A percentile compares a stretch with the other conserved stretches of the same genome.
These are phyloP conservation scores for Podospora didyma DNA, from an alignment of 495 filamentous ascomycete species.

Conservation along the genomic window DNA sequence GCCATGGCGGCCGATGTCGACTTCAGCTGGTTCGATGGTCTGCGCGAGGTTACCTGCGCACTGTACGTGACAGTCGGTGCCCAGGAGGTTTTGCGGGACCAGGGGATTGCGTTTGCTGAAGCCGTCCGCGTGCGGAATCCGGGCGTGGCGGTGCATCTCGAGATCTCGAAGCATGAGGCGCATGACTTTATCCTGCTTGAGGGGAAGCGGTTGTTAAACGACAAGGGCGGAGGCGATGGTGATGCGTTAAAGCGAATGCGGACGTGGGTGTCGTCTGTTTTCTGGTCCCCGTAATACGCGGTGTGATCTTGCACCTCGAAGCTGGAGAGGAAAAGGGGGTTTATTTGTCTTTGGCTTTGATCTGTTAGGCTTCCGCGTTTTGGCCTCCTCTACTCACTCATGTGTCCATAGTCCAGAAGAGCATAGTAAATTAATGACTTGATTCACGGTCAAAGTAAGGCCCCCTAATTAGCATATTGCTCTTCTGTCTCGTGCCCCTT, in stretches of 20 bases:
- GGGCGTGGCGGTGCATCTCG: constrained; percentile 10
- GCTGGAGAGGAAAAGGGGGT: no score
- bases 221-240: constrained; percentile 5
- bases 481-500: no score
- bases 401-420: no score
- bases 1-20: constrained; percentile 22
- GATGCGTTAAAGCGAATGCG: constrained; percentile 16
- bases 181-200: constrained; percentile 19
- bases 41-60: constrained; percentile 6
- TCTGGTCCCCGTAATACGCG: constrained; percentile 5
- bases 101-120: constrained; percentile 16
- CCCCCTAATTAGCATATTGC: no score
- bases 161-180: constrained; percentile 14
- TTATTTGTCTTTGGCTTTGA: no score
- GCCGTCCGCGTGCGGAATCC: constrained; percentile 8
- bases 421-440: no score
- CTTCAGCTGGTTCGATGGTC: constrained; percentile 20
- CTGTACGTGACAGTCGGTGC: constrained; percentile 18
- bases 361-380: no score
- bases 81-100: constrained; percentile 17
- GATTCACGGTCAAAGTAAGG: no score
- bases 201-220: constrained; percentile 1
- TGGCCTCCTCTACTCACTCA: no score
- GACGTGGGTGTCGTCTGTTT: constrained; percentile 7
- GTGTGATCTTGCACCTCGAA: no score